Evolutionary conservation across 805 yeast species (phyloP).

Genomic region (Hanseniaspora clermontiae): DNA sequence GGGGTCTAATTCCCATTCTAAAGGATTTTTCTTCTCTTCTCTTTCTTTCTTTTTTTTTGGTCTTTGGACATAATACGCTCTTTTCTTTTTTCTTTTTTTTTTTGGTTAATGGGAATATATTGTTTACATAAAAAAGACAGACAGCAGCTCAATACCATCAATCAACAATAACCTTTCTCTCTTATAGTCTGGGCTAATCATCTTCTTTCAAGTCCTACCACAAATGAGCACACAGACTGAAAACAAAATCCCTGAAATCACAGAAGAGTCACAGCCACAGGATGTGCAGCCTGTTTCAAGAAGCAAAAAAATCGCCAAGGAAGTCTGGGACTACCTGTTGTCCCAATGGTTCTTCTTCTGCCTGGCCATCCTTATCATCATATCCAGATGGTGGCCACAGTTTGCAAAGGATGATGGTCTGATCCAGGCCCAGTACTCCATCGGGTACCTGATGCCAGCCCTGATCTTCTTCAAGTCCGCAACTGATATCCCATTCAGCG

Average conservation of each 20-base stretch:
- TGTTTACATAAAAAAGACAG: no score
- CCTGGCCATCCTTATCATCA: slow-evolving; percentile 57
- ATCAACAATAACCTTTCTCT: no score
- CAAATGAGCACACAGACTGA: not conserved
- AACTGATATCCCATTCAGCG: slow-evolving; percentile 55
- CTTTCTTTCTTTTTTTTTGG: no score
- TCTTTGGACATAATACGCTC: no score
- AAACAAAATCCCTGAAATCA: not conserved
- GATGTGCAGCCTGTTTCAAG: slow-evolving; percentile 7
- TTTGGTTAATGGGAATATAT: no score
- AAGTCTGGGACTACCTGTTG: not conserved
- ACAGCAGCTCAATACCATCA: no score
- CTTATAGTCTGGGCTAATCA: no score
- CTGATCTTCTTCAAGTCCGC: slow-evolving; percentile 74
- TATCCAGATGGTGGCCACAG: slow-evolving; percentile 66
- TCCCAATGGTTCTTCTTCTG: slow-evolving; percentile 66
- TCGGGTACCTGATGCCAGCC: slow-evolving; percentile 79
- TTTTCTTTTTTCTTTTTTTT: no score
- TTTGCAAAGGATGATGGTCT: slow-evolving; percentile 78
- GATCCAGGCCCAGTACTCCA: slow-evolving; percentile 59
- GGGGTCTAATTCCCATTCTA: no score
- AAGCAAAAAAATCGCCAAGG: slow-evolving; percentile 17
- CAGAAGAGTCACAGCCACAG: not conserved
- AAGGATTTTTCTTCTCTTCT: no score
- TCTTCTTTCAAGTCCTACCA: no score